Evolutionary conservation across 345 rosid species (phyloP), one percentile per base, ranked within the genome.

Genomic region (Brassica cretica): DNA sequence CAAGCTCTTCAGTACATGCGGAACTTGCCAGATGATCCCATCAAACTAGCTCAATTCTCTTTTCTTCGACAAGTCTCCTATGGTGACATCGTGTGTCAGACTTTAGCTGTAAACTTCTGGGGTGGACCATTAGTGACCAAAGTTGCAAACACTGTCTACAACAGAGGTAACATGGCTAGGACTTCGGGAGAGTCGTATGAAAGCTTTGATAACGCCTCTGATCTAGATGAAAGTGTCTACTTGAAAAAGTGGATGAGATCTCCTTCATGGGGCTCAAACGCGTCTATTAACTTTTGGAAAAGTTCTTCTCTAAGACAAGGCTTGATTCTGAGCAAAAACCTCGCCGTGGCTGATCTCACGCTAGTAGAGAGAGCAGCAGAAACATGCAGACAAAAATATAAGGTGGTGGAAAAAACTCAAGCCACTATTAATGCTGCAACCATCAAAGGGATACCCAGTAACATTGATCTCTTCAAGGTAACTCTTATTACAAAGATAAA

Each of bases 351-450:
- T 46, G 96, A 88, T 83, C 78, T 71, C 76, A 84, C 89, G 64
- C 89, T 89, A 33, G 84, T 87, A 56, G 97, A 95, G 84, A 91
- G 88, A 83, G 97, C 97, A 76, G 90, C 90, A 66, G 69, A 76
- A 44, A 81, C 77, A 64, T 95, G 97, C 86, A 86, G 74, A 83
- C 77, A 88, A 72, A 95, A 89, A 79, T 85, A 79, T 30, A 89
- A 78, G 77, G 87, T 85, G 59, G 91, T 89, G 46, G 93, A 95
- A 73, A 91, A 86, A 78, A 91, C 99, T 68, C 99, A 92, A 84
- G 99, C 97, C 51, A 95, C 99, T 24, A 90, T 95, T 61, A 89
- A 92, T 81, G 99, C 99, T 77, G 99, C 99, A 41, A 88, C 82
- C 84, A 82, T 95, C 59, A 74, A 89, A 85, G 99, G 99, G 74